A percentile compares a stretch with the other conserved stretches of the same genome.
These are phyloP conservation scores for Cynara cardunculus DNA, from an alignment of 129 eudicot genomes.

Conservation along the genomic window DNA sequence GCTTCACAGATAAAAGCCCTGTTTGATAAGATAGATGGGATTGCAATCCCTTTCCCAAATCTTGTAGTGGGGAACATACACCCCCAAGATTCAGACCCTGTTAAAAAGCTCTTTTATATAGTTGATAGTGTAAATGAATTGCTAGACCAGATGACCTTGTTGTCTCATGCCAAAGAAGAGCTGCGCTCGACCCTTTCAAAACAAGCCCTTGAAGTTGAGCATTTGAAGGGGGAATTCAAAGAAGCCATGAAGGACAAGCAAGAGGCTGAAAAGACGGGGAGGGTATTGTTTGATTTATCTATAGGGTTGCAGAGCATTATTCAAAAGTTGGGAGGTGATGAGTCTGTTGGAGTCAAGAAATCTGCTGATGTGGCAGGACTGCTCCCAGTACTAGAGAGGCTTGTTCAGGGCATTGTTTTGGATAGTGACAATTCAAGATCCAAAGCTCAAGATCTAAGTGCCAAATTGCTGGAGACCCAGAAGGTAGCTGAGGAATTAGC, in stretches of 20 bases:
- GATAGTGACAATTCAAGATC: conserved; percentile 61
- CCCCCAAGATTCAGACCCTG: conserved; percentile 36
- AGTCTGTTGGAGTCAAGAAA: conserved; percentile 38
- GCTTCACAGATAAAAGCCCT: conserved; percentile 53
- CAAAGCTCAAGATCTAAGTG: conserved; percentile 51
- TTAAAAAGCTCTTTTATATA: conserved; percentile 60
- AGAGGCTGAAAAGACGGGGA: conserved; percentile 32
- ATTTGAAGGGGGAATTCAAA: conserved; percentile 52
- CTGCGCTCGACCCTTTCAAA: conserved; percentile 42
- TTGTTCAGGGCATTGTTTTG: conserved; percentile 42
- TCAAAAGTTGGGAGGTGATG: conserved; percentile 60
- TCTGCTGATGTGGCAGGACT: conserved; percentile 37
- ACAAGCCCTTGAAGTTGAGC: conserved; percentile 59
- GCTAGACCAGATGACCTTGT: conserved; percentile 41
- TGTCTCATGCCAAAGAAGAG: conserved; percentile 53
- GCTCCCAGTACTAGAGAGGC: conserved; percentile 56
- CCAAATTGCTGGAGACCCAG: conserved; percentile 50
- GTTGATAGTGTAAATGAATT: conserved; percentile 48
- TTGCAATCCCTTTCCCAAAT: conserved; percentile 47
- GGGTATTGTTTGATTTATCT: conserved; percentile 34
- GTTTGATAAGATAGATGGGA: conserved; percentile 44
- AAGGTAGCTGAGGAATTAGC: conserved; percentile 61
- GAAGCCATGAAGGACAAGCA: conserved; percentile 32
- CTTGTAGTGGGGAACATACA: conserved; percentile 34
- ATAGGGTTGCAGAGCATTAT: conserved; percentile 49